phyloP scores from a whole-genome alignment of 345 rosid genomes.

The Gossypium arboreum region DNA sequence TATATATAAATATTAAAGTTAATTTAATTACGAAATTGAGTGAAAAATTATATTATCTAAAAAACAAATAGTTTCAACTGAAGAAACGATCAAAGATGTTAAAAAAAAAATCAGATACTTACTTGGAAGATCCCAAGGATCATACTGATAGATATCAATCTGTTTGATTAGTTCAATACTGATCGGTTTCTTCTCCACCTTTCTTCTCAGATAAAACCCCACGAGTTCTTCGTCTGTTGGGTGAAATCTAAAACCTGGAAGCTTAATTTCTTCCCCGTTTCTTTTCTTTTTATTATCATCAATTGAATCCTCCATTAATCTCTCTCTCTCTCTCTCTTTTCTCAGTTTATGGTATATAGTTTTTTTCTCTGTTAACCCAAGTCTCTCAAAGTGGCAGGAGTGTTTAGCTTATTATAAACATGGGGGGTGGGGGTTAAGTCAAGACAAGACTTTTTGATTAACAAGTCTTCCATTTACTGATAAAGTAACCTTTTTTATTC shows the following conservation, averaged over 20 bases:
- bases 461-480: background rate
- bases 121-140: constrained; percentile 59
- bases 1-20: too few relatives aligned
- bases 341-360: background rate
- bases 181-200: constrained; percentile 34
- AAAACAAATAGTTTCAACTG: background rate
- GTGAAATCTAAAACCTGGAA: constrained; percentile 48
- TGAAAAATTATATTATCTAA: too few relatives aligned
- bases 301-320: background rate
- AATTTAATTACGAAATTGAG: too few relatives aligned
- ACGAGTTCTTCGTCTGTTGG: constrained; percentile 50
- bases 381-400: background rate
- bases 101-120: background rate
- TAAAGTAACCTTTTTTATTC: background rate
- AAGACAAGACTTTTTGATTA: constrained; percentile 8
- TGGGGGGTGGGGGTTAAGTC: background rate
- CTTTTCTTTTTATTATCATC: background rate
- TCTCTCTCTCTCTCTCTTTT: background rate
- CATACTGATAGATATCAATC: constrained; percentile 41
- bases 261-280: constrained; percentile 23
- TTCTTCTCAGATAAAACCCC: constrained; percentile 40
- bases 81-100: background rate
- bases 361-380: background rate
- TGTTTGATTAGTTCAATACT: constrained; percentile 39
- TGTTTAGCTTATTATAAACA: background rate